These are phyloP conservation scores for Psidium guajava DNA, from an alignment of 345 rosid species.

Conservation along the genomic window DNA sequence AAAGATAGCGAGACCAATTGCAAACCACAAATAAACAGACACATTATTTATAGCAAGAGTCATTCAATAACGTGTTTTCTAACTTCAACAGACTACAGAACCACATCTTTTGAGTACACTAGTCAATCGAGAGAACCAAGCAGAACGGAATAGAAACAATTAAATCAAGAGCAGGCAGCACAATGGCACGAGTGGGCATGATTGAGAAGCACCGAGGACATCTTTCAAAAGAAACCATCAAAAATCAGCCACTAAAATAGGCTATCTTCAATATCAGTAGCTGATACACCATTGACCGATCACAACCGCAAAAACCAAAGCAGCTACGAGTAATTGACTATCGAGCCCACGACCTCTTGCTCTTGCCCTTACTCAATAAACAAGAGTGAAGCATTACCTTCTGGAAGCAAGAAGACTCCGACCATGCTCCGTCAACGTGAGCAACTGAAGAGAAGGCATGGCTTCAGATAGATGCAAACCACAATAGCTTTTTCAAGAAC, in stretches of 20 bases:
- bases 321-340: not conserved
- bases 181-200: not conserved
- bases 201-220: not conserved
- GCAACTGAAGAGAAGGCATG: constrained; percentile 89
- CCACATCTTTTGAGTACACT: not conserved
- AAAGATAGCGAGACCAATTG: not conserved
- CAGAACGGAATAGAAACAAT: not conserved
- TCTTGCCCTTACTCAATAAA: not conserved
- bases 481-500: not conserved
- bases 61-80: not conserved
- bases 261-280: not conserved
- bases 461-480: constrained; percentile 4
- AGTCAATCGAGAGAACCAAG: not conserved
- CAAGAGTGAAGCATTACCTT: constrained; percentile 35
- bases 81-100: not conserved
- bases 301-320: not conserved
- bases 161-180: not conserved
- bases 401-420: constrained; percentile 66
- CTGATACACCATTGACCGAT: not conserved
- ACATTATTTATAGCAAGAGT: not conserved
- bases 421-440: constrained; percentile 83
- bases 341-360: not conserved
- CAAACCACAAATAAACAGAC: not conserved
- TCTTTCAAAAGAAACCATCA: not conserved
- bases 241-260: not conserved